A percentile compares a stretch with the other conserved stretches of the same genome.
phyloP scores from a whole-genome alignment of 805 yeast genomes.

The Henningerozyma blattae region DNA sequence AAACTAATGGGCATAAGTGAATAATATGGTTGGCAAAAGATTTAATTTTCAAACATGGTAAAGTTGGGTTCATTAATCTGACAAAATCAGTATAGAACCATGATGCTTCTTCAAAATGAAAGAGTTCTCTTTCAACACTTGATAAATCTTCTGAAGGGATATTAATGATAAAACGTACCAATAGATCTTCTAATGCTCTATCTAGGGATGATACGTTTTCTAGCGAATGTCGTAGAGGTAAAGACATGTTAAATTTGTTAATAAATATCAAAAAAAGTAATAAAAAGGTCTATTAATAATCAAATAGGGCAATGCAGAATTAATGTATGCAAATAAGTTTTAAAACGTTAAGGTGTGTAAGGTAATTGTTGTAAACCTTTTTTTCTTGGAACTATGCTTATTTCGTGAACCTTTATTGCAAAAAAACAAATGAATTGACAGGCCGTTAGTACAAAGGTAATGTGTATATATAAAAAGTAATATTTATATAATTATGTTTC shows the following conservation, averaged over 20 bases:
- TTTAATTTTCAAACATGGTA: slow-evolving; percentile 72
- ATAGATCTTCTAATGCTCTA: slow-evolving; percentile 68
- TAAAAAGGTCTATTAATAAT: too few species aligned
- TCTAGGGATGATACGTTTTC: slow-evolving; percentile 51
- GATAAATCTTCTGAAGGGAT: slow-evolving; percentile 87
- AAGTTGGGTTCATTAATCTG: slow-evolving; percentile 54
- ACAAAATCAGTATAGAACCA: slow-evolving; percentile 92
- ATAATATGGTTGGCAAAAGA: slow-evolving; percentile 57
- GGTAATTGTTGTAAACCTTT: too few species aligned
- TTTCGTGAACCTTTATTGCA: too few species aligned
- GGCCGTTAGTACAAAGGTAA: too few species aligned
- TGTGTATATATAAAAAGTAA: too few species aligned
- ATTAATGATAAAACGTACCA: slow-evolving; percentile 83
- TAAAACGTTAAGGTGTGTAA: too few species aligned
- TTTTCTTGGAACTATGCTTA: too few species aligned
- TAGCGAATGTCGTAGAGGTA: slow-evolving; percentile 43
- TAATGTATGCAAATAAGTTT: too few species aligned
- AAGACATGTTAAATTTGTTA: slow-evolving; percentile 33
- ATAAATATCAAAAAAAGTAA: background rate
- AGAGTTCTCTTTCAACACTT: slow-evolving; percentile 53
- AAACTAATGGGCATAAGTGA: slow-evolving; percentile 59
- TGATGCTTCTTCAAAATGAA: slow-evolving; percentile 95
- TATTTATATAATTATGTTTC: too few species aligned
- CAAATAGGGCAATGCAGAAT: too few species aligned
- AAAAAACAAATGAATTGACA: too few species aligned